Conservation (phyloP, 768 basidiomycete species). For the Saitozyma podzolica region DNA sequence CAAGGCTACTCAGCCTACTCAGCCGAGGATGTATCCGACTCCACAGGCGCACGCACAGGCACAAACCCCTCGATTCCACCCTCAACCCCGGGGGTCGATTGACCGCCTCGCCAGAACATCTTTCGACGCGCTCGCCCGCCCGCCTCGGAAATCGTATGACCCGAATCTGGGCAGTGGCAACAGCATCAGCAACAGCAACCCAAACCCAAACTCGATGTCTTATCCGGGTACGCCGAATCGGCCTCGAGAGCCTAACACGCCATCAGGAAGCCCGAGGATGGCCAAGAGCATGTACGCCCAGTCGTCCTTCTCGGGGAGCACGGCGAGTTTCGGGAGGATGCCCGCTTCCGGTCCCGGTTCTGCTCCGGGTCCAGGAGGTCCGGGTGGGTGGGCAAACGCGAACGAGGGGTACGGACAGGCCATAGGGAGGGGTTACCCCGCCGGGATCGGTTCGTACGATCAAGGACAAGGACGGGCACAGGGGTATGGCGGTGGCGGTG, state of each 20-base stretch:
- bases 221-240: neutral
- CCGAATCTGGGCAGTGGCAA: neutral
- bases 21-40: neutral
- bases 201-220: neutral
- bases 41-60: neutral
- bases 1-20: neutral
- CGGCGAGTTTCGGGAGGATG: slow-evolving; percentile 6
- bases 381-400: neutral
- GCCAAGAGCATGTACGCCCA: slow-evolving; percentile 29
- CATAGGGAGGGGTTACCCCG: no score
- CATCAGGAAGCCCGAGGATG: neutral
- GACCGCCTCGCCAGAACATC: neutral
- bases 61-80: neutral
- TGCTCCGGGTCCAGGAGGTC: neutral
- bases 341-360: neutral
- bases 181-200: slow-evolving; percentile 1
- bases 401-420: neutral
- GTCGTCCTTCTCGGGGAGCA: slow-evolving; percentile 6
- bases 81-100: neutral
- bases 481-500: slow-evolving; percentile 1
- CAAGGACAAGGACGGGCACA: slow-evolving; percentile 2
- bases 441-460: neutral
- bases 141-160: neutral
- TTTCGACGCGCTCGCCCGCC: neutral
- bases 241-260: neutral